These are phyloP conservation scores for Lycium barbarum DNA, from an alignment of 257 asterid species.

Conservation along the genomic window DNA sequence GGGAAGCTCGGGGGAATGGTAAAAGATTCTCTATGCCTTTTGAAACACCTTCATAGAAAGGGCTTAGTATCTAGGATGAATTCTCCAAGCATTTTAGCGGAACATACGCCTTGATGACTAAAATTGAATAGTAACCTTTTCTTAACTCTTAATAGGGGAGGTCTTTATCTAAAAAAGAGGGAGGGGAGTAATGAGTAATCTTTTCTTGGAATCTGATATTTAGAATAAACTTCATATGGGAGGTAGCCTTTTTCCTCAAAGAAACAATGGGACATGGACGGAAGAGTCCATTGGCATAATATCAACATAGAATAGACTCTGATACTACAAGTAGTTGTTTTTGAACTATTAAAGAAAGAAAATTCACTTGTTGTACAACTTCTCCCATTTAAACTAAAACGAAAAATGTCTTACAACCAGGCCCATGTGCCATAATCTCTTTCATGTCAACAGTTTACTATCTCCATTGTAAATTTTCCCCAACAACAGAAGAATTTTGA, in stretches of 20 bases:
- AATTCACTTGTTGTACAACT: background rate
- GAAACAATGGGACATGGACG: background rate
- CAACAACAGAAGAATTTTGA: background rate
- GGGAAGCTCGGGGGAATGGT: background rate
- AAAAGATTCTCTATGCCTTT: background rate
- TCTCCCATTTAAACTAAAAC: background rate
- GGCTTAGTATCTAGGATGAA: background rate
- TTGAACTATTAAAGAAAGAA: background rate
- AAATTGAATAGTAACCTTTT: background rate
- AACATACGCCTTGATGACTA: background rate
- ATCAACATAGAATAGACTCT: background rate
- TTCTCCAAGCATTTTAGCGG: background rate
- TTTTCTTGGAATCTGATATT: slow-evolving; percentile 5
- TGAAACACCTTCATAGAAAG: background rate
- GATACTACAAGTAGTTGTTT: background rate
- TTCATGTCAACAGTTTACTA: background rate
- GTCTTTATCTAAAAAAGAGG: background rate
- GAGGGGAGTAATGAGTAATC: slow-evolving; percentile 10
- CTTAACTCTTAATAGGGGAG: background rate
- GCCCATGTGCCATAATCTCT: background rate
- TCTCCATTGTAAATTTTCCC: background rate
- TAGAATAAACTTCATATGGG: background rate
- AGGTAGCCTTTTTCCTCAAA: background rate
- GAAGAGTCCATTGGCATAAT: background rate
- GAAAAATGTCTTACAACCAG: background rate